Evolutionary conservation across 2,329 filamentous ascomycete genomes (phyloP), one percentile per base, ranked within the genome.

Genomic region (Chaetomium globosum): DNA sequence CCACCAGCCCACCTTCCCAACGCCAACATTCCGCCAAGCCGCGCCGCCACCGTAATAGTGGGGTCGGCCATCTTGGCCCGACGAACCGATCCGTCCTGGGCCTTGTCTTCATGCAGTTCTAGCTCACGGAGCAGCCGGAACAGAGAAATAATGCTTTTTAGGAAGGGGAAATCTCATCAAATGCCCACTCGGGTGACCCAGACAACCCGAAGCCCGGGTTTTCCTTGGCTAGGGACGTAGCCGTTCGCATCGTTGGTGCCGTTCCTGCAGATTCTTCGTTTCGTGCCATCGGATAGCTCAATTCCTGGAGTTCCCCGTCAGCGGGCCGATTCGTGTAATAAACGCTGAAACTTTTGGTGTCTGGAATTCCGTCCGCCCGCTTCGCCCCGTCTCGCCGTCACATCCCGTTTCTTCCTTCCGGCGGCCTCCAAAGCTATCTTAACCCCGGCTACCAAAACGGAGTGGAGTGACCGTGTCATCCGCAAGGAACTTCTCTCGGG

Each of bases 121-220:
- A 21, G 58, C 31, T 58, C 16, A 52, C 63, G 63, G 63, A 58
- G 53, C 23, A 26, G 36, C 59, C 63, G 63, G 59, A 61, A 58
- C 30, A 13, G 36, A 58, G 30, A 43, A 31, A 6, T 36, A 36
- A 49, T 12, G n/a, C 19, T n/a, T 62, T 30, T 49, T 53, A n/a
- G 0, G 16, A 28, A 36, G 30, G 59, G 59, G 26, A 48, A 12
- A 12, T 16, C 5, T 19, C 39, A 43, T 19, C 39, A 43, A 43
- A 43, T 26, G 31, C 9, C 43, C 19, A 23, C 26, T 13, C 53
- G 43, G 60, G 21, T 23, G 30, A 3, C 21, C 33, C 33, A 52
- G n/a, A 53, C 23, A 12, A 8, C 23, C 61, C 54, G 31, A 63
- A 63, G 21, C 28, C 61, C 61, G 51, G 39, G 33, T 30, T 39